Percentiles rank a stretch among this genome's conserved stretches.
Evolutionary conservation across 2,329 filamentous ascomycete genomes (phyloP).

Genomic region (Hypoxylon sp.): DNA sequence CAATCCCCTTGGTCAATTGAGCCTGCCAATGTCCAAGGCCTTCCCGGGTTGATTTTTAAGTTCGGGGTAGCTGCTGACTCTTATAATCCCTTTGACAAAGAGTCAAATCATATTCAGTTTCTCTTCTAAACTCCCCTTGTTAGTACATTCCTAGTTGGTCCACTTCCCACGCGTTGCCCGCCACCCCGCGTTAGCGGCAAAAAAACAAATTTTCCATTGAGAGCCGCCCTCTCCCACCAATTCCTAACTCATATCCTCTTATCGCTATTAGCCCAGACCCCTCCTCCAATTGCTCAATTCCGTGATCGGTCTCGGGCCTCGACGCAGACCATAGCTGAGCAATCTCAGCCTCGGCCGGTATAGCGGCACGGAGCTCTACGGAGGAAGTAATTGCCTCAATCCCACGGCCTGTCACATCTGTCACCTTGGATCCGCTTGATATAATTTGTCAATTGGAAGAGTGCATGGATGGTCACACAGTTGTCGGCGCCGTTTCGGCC

Average conservation of each 20-base stretch:
- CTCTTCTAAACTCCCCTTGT: conserved; percentile 12
- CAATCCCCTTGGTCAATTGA: conserved; percentile 45
- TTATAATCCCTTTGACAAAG: conserved; percentile 17
- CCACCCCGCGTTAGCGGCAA: conserved; percentile 46
- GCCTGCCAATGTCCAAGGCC: conserved; percentile 2
- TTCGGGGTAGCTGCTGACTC: conserved; percentile 24
- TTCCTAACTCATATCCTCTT: conserved; percentile 37
- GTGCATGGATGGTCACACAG: conserved; percentile 66
- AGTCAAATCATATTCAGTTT: conserved; percentile 17
- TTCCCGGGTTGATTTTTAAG: conserved; percentile 22
- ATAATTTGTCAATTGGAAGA: conserved; percentile 48
- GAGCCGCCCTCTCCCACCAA: conserved; percentile 36
- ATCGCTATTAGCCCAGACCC: conserved; percentile 52
- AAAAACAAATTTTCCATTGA: conserved; percentile 40
- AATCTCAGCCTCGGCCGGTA: conserved; percentile 43
- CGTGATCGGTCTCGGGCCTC: conserved; percentile 51
- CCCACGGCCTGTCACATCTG: conserved; percentile 36
- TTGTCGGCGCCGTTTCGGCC: conserved; percentile 62
- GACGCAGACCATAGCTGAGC: conserved; percentile 40
- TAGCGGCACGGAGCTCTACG: conserved; percentile 42
- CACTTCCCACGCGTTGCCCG: conserved; percentile 33
- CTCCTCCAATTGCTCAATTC: conserved; percentile 51
- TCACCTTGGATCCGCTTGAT: conserved; percentile 45
- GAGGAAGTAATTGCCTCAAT: conserved; percentile 41
- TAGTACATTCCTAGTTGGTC: conserved; percentile 17